Conservation (phyloP, 2,329 filamentous ascomycete species). For the Zymoseptoria ardabiliae region DNA sequence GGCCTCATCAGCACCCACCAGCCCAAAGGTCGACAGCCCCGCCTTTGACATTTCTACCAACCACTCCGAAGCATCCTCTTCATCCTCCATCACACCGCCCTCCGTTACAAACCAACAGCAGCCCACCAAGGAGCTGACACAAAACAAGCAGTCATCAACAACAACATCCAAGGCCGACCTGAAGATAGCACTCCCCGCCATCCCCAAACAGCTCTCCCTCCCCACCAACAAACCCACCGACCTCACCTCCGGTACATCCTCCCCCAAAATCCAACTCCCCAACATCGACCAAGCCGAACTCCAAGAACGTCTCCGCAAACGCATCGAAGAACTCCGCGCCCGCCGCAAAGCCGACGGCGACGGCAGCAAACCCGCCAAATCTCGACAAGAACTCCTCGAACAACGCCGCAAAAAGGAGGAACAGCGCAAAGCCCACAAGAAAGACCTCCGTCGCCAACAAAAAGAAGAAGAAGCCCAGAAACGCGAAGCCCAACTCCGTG, state of each 20-base stretch:
- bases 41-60: conserved; percentile 34
- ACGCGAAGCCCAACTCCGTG: conserved; percentile 49
- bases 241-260: conserved; percentile 23
- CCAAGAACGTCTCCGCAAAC: conserved; percentile 69
- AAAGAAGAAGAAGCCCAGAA: conserved; percentile 69
- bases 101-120: conserved; percentile 16
- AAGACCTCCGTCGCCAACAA: conserved; percentile 68
- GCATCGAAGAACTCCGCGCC: conserved; percentile 76
- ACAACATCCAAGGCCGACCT: conserved; percentile 11
- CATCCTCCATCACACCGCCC: conserved; percentile 39
- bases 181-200: conserved; percentile 16
- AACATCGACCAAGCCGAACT: conserved; percentile 68
- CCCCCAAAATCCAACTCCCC: conserved; percentile 32
- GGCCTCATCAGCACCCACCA: conserved; percentile 31
- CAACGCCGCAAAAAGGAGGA: conserved; percentile 79
- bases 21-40: conserved; percentile 33
- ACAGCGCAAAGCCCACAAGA: conserved; percentile 79
- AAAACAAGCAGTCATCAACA: conserved; percentile 10
- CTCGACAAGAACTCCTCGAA: conserved; percentile 87
- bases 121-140: conserved; percentile 5
- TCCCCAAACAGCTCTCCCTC: conserved; percentile 21
- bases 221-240: conserved; percentile 7
- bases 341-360: conserved; percentile 79
- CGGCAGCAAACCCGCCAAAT: conserved; percentile 74
- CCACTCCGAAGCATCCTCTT: conserved; percentile 38